Percentiles rank a stretch among this genome's conserved stretches.
phyloP scores from a whole-genome alignment of 768 basidiomycete species.

The Chlorophyllum brunneum region DNA sequence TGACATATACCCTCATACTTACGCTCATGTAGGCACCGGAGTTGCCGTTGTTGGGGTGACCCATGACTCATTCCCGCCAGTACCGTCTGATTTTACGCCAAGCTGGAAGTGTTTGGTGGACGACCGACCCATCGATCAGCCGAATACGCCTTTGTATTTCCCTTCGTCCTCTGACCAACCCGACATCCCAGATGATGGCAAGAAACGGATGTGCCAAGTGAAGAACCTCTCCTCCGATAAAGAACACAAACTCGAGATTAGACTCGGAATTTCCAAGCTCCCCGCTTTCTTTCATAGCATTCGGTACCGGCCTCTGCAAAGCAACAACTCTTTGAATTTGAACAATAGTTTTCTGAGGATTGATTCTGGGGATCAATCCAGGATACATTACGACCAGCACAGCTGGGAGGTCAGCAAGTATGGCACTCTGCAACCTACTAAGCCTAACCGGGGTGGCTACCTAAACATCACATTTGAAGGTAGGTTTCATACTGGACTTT shows the following conservation, averaged over 20 bases:
- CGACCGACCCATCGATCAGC: not conserved
- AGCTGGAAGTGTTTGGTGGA: not conserved
- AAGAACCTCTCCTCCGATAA: not conserved
- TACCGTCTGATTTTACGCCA: not conserved
- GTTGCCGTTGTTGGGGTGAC: not conserved
- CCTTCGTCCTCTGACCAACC: no score
- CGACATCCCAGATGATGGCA: slow-evolving; percentile 3
- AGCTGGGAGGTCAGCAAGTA: not conserved
- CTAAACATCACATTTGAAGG: not conserved
- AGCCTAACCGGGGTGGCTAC: not conserved
- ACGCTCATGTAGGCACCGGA: not conserved
- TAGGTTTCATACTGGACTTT: not conserved
- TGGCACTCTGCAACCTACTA: no score
- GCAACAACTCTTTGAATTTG: not conserved
- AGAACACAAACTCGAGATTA: not conserved
- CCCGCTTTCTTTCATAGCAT: slow-evolving; percentile 7
- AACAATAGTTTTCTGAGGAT: not conserved
- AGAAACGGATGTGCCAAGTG: not conserved
- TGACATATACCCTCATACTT: not conserved
- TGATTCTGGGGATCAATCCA: not conserved
- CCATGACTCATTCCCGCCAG: not conserved
- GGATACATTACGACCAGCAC: not conserved
- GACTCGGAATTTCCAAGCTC: not conserved
- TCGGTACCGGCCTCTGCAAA: not conserved
- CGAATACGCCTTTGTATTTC: not conserved